Evolutionary conservation across 2,329 filamentous ascomycete species (phyloP), one percentile per base, ranked within the genome.

Genomic region (Aspergillus pseudoterreus): DNA sequence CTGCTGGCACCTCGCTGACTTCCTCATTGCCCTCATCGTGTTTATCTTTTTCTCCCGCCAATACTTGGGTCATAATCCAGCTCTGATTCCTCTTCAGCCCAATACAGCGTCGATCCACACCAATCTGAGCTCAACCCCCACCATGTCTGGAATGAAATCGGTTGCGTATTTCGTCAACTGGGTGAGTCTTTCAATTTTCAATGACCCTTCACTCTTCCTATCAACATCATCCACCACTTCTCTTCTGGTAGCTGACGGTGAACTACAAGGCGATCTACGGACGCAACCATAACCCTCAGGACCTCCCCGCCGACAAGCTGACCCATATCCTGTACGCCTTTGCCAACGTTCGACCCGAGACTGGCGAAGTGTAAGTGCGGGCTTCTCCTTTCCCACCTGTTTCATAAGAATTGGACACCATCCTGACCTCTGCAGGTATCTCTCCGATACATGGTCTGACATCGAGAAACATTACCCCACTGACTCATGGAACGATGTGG

Each of bases 291-390:
- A 80, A 84, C 12, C 90, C 91, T 0, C 87, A 94, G 65, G 84
- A 94, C 65, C 79, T 96, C 2, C 89, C 89, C 0, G 85, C 81
- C 2, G 82, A 91, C 49, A 87, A 90, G 55, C 80, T 96, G 32
- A 96, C 91, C 0, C 92, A 96, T 66, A 73, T 96, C 6, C 82
- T 96, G 14, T 96, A 95, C 62, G 80, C 91, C 9, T 96, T 96
- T 72, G 91, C 89, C 64, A 94, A 96, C 68, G 83, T 95, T 52
- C 82, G 84, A 1, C 81, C 85, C 3, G 88, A 92, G 4, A 83
- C 80, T 38, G 91, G 91, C 47, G 88, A 94, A 74, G 89, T 92
- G 75, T 87, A 77, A 57, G 65, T 57, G n/a, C 30, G 43, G 19
- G 11, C 22, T 52, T 24, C 17, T 11, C 30, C 14, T 14, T 36